These are phyloP conservation scores for Solanum sitiens DNA, from an alignment of 257 asterid species.

Conservation along the genomic window DNA sequence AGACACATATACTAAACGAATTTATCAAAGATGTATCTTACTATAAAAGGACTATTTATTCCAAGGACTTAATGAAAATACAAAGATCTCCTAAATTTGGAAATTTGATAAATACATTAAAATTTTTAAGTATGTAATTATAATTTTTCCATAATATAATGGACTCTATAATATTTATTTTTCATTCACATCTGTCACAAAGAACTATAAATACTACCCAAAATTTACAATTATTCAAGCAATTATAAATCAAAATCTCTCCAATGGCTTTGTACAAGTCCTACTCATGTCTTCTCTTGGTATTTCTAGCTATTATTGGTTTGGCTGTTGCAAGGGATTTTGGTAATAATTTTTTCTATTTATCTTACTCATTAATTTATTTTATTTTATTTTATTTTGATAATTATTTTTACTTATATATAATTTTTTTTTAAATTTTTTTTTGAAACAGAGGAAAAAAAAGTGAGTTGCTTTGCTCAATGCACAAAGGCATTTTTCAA, in stretches of 20 bases:
- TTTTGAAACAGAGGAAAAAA: background rate
- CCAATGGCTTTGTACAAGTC: background rate
- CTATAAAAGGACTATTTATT: background rate
- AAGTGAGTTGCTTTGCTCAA: background rate
- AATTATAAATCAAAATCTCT: background rate
- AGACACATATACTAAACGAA: background rate
- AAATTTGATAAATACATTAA: background rate
- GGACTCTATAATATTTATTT: background rate
- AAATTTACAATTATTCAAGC: background rate
- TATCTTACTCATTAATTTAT: background rate
- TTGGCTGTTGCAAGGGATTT: background rate
- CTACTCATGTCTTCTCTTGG: background rate
- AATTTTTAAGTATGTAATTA: background rate
- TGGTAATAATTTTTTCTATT: background rate
- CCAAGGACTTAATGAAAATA: background rate
- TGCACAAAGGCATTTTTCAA: background rate
- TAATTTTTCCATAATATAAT: background rate
- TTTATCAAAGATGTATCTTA: background rate
- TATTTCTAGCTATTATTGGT: background rate
- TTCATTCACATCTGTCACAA: background rate
- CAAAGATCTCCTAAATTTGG: background rate
- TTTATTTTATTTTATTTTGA: background rate
- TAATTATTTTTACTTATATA: background rate
- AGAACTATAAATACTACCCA: background rate
- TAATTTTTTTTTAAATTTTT: background rate